Conservation (phyloP, 306 rosid species). For the Dicorynia guianensis region DNA sequence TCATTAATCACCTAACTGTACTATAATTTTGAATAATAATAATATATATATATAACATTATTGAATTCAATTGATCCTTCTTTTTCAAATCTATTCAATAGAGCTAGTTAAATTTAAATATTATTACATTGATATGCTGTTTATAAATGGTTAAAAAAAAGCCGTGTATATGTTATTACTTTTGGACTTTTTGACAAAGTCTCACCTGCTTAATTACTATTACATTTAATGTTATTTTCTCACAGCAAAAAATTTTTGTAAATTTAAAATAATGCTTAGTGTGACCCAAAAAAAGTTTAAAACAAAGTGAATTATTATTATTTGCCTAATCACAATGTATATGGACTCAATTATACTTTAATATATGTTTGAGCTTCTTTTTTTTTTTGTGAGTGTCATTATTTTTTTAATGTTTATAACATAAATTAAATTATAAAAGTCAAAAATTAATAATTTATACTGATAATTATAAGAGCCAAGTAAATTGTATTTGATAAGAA, state of each 20-base stretch:
- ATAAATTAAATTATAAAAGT: too few relatives aligned
- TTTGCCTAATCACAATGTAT: constrained; percentile 9
- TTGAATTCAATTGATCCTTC: too few relatives aligned
- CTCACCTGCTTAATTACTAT: background rate
- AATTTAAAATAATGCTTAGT: background rate
- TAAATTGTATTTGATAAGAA: background rate
- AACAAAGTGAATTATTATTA: constrained; percentile 4
- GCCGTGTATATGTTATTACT: too few relatives aligned
- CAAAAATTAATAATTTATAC: too few relatives aligned
- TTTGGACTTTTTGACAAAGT: background rate
- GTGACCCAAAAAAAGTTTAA: background rate
- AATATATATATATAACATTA: too few relatives aligned
- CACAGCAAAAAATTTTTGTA: too few relatives aligned
- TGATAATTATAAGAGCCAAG: too few relatives aligned
- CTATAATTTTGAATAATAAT: background rate
- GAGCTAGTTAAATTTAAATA: background rate
- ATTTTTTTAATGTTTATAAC: too few relatives aligned
- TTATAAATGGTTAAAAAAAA: too few relatives aligned
- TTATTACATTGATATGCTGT: too few relatives aligned
- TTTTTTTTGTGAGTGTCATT: too few relatives aligned
- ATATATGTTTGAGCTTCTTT: too few relatives aligned
- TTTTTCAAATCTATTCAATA: background rate
- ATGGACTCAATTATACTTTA: background rate
- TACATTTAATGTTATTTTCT: background rate
- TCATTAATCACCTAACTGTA: constrained; percentile 10